phyloP scores from a whole-genome alignment of 2,329 filamentous ascomycete species.

The Talaromyces funiculosus region DNA sequence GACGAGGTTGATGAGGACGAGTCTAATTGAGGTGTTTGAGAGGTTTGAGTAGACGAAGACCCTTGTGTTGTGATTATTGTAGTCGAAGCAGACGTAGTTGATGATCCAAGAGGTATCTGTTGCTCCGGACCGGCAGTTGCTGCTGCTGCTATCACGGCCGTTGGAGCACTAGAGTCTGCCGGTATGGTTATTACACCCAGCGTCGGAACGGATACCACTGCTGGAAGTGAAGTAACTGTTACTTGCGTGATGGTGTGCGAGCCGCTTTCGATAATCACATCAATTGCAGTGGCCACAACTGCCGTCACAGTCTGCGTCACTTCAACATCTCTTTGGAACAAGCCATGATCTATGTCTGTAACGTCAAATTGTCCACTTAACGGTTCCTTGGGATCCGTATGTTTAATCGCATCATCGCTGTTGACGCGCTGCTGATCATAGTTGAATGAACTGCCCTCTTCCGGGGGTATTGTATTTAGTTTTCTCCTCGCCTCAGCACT shows the following conservation, averaged over 20 bases:
- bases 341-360: neutral
- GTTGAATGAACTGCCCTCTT: neutral
- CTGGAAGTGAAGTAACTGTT: constrained; percentile 21
- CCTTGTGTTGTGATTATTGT: neutral
- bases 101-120: constrained; percentile 13
- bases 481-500: constrained; percentile 7
- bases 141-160: neutral
- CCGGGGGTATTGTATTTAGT: neutral
- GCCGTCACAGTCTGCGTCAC: constrained; percentile 16
- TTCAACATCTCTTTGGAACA: constrained; percentile 3
- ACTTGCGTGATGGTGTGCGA: constrained; percentile 17
- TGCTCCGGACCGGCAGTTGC: neutral
- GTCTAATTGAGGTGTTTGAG: constrained; percentile 1
- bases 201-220: constrained; percentile 20
- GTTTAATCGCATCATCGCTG: neutral
- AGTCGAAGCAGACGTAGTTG: constrained; percentile 11
- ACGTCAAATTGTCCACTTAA: neutral
- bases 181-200: constrained; percentile 21
- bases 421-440: neutral
- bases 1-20: constrained; percentile 1
- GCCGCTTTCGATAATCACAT: constrained; percentile 21
- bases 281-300: constrained; percentile 19
- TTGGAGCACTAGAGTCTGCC: constrained; percentile 15
- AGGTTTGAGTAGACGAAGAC: neutral
- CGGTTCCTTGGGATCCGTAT: neutral